Percentiles rank a stretch among this genome's conserved stretches.
These are phyloP conservation scores for Amoeboaphelidium protococcarum DNA, from an alignment of 371 early-diverging fungal genomes.

Conservation along the genomic window DNA sequence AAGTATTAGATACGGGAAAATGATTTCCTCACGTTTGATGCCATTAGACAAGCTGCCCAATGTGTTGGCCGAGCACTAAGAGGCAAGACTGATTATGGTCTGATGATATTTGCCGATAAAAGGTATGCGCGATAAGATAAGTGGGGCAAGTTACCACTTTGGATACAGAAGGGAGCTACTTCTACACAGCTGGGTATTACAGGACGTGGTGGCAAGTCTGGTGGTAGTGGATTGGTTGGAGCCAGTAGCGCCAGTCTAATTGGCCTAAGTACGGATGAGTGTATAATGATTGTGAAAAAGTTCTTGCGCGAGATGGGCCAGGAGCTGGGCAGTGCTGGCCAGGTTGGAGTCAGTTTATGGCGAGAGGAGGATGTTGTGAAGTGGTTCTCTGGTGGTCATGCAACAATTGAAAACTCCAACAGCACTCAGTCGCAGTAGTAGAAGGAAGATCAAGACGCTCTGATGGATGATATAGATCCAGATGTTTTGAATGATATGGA, in stretches of 20 bases:
- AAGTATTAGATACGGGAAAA: constrained; percentile 84
- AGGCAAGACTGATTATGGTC: constrained; percentile 96
- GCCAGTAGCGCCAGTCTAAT: constrained; percentile 68
- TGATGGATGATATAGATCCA: too few species aligned
- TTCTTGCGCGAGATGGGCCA: constrained; percentile 94
- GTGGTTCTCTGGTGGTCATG: too few species aligned
- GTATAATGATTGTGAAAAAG: constrained; percentile 28
- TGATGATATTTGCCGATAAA: constrained; percentile 98
- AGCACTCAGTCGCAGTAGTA: too few species aligned
- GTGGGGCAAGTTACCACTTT: constrained; percentile 85
- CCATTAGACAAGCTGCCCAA: constrained; percentile 98
- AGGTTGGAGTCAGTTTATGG: neutral
- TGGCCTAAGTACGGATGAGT: constrained; percentile 26
- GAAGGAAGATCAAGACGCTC: too few species aligned
- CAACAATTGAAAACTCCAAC: too few species aligned
- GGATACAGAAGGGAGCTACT: too few species aligned
- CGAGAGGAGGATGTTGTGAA: neutral
- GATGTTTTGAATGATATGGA: too few species aligned
- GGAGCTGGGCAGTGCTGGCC: constrained; percentile 31
- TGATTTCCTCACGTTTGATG: constrained; percentile 98
- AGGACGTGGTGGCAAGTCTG: too few species aligned
- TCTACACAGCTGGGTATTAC: too few species aligned
- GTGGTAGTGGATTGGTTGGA: too few species aligned
- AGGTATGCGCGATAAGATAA: constrained; percentile 86
- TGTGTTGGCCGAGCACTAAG: constrained; percentile 95